Base-by-base conservation (phyloP, 805 yeast genomes). In the Yamadazyma laniorum region DNA sequence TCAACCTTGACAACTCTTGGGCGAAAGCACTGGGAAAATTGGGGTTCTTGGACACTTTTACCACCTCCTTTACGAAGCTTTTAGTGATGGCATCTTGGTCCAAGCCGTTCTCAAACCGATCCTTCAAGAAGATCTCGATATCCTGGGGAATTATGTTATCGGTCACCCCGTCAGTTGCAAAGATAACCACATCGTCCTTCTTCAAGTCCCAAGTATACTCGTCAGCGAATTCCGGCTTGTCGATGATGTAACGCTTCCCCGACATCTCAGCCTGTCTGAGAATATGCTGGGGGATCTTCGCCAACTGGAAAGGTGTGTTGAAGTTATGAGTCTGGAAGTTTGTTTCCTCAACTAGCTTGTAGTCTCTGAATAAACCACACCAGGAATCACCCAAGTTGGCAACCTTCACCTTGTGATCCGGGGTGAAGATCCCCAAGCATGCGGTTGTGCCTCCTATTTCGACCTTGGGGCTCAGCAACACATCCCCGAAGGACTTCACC, bases 331-430 rank as follows among this genome's bases (percentile, higher is more conserved):
- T 80, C 67, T 89, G 96, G 46, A 84, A 81, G 44, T 69, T 70
- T 0, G 95, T 85, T 51, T 83, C 81, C 27, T 74, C 61, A 2
- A 84, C 70, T 32, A 89, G 66, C 51, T 74, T 66, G 39, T 70
- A 70, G 41, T 78, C 66, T 47, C 99, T 71, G 56, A 89, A 85
- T 3, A 90, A 77, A 13, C 95, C 90, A 58, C 87, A 86, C 83
- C 96, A 93, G 4, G 97, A 89, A 59, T 91, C 99, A 8, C 99
- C 99, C 37, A 91, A 63, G 53, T 93, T 91, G 6, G 91, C 82
- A 0, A 87, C 82, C 29, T 67, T 63, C 25, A 91, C 56, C 21
- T 81, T 81, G 9, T 73, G 63, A 6, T 68, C 67, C 0, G 79
- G 67, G 16, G 79, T 72, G 34, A 85, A 67, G 8, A 82, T 71